Evolutionary conservation across 495 filamentous ascomycete genomes (phyloP).

Genomic region (Penicillium simplicissimum): DNA sequence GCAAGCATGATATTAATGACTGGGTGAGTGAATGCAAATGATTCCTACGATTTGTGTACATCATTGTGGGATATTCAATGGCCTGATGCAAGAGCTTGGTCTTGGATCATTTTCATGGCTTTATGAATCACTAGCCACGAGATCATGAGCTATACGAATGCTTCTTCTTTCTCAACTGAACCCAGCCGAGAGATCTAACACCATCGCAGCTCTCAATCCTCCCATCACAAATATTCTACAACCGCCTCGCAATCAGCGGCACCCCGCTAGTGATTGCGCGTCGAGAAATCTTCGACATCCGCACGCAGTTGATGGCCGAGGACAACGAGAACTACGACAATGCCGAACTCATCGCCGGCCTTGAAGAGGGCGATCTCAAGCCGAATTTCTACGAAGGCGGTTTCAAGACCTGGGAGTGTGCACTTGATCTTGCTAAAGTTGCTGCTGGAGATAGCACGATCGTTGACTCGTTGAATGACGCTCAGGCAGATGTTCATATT

Average conservation of each 20-base stretch:
- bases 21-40: conserved; percentile 40
- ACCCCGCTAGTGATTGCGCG: conserved; percentile 63
- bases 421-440: conserved; percentile 78
- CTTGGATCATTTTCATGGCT: too few relatives aligned
- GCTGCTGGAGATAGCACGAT: conserved; percentile 22
- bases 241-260: conserved; percentile 54
- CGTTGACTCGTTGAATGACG: conserved; percentile 18
- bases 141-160: too few relatives aligned
- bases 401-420: conserved; percentile 99
- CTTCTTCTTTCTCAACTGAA: not conserved
- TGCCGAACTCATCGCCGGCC: conserved; percentile 51
- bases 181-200: conserved; percentile 36
- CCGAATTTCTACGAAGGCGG: conserved; percentile 94
- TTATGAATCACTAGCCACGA: too few relatives aligned
- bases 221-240: conserved; percentile 78
- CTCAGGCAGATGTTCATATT: conserved; percentile 52
- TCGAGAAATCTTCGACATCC: conserved; percentile 90
- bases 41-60: not conserved
- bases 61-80: not conserved
- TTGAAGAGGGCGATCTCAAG: conserved; percentile 81
- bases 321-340: conserved; percentile 54
- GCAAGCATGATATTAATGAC: conserved; percentile 45
- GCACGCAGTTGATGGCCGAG: conserved; percentile 92
- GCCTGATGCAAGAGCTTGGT: too few relatives aligned
- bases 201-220: conserved; percentile 63